These are phyloP conservation scores for Monilinia vaccinii-corymbosi DNA, from an alignment of 2,329 filamentous ascomycete genomes.

Conservation along the genomic window DNA sequence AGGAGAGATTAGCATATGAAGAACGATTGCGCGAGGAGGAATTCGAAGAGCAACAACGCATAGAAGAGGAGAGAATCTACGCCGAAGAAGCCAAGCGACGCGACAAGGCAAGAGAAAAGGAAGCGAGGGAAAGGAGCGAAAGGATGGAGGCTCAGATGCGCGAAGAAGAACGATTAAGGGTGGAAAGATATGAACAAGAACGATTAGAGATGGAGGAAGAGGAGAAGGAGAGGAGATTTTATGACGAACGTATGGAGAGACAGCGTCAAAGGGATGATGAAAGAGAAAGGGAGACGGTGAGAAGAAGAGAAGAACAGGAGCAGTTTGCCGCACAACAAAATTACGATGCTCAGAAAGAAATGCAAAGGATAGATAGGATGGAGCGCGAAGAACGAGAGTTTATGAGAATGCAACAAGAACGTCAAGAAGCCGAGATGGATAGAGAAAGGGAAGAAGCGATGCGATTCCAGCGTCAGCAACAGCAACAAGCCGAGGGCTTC, in stretches of 20 bases:
- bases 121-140: background rate
- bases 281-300: background rate
- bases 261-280: constrained; percentile 1
- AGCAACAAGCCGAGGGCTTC: constrained; percentile 1
- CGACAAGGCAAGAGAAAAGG: background rate
- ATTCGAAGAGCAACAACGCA: background rate
- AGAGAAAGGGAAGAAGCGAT: constrained; percentile 1
- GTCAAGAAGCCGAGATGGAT: background rate
- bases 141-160: background rate
- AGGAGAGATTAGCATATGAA: constrained; percentile 2
- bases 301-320: constrained; percentile 3
- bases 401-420: background rate
- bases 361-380: background rate
- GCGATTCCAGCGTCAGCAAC: background rate
- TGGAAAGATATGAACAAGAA: constrained; percentile 5
- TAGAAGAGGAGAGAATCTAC: constrained; percentile 5
- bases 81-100: constrained; percentile 3
- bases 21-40: constrained; percentile 4
- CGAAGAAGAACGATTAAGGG: background rate
- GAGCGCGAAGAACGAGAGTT: constrained; percentile 2
- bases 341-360: constrained; percentile 2
- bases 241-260: background rate
- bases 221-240: constrained; percentile 6
- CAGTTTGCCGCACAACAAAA: background rate
- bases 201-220: constrained; percentile 8